Conservation (phyloP, 345 rosid species). For the Tarenaya hassleriana region DNA sequence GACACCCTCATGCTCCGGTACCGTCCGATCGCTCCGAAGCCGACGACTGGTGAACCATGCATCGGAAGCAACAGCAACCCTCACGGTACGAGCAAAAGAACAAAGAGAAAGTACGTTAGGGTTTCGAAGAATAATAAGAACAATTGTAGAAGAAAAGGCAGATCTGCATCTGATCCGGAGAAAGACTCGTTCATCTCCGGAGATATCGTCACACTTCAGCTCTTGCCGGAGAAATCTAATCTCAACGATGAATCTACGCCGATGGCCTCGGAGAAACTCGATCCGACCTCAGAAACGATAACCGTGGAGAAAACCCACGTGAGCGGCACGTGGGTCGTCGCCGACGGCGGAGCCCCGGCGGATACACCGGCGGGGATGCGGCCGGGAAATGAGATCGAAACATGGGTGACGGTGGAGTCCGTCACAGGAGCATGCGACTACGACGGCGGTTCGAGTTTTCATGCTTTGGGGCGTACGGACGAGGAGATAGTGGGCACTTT, state of each 20-base stretch:
- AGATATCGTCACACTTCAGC: slow-evolving; percentile 47
- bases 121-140: slow-evolving; percentile 41
- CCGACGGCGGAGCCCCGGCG: slow-evolving; percentile 4
- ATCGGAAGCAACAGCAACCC: slow-evolving; percentile 17
- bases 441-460: slow-evolving; percentile 26
- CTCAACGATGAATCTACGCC: slow-evolving; percentile 6
- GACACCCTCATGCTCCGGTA: slow-evolving; percentile 58
- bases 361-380: background rate
- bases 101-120: slow-evolving; percentile 76
- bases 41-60: slow-evolving; percentile 28
- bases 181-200: slow-evolving; percentile 7
- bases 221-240: slow-evolving; percentile 43
- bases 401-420: slow-evolving; percentile 47
- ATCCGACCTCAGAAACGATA: slow-evolving; percentile 18
- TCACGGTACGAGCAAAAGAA: slow-evolving; percentile 30
- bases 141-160: slow-evolving; percentile 26
- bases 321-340: slow-evolving; percentile 18
- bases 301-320: slow-evolving; percentile 13
- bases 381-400: slow-evolving; percentile 17
- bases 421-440: slow-evolving; percentile 20
- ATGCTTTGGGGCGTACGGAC: slow-evolving; percentile 31
- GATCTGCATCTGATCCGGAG: slow-evolving; percentile 24
- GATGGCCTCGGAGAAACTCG: slow-evolving; percentile 23
- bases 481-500: slow-evolving; percentile 31
- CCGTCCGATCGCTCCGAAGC: slow-evolving; percentile 75